Percentiles rank a stretch among this genome's conserved stretches.
Evolutionary conservation across 1,284 basidiomycete species (phyloP).

Genomic region (Afroboletus lepidellus): DNA sequence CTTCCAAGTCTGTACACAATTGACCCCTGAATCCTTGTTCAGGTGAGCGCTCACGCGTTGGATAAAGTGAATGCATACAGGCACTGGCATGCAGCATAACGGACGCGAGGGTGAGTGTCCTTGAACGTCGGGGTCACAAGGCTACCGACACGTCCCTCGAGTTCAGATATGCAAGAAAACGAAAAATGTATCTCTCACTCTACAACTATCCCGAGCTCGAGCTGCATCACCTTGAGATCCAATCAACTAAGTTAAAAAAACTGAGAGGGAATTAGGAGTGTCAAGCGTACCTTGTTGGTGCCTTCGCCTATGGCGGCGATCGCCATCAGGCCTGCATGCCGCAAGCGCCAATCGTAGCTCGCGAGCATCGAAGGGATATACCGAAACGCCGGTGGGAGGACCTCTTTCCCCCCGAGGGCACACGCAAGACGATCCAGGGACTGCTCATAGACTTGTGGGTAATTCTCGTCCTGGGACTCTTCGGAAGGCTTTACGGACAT

Average conservation of each 20-base stretch:
- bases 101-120: conserved; percentile 78
- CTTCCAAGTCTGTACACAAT: conserved; percentile 80
- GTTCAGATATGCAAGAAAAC: conserved; percentile 2
- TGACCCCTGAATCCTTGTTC: conserved; percentile 56
- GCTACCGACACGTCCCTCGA: conserved; percentile 34
- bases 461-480: conserved; percentile 68
- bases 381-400: conserved; percentile 75
- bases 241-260: not conserved
- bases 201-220: conserved; percentile 74
- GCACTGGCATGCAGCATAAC: conserved; percentile 85
- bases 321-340: conserved; percentile 81
- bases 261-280: no score
- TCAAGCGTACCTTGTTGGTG: conserved; percentile 52
- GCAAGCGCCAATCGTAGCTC: conserved; percentile 75
- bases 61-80: conserved; percentile 45
- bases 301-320: conserved; percentile 78
- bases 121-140: conserved; percentile 73
- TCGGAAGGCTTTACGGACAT: conserved; percentile 51
- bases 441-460: conserved; percentile 77
- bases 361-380: conserved; percentile 78
- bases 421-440: conserved; percentile 73
- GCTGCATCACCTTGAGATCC: conserved; percentile 58
- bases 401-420: conserved; percentile 67
- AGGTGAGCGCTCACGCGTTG: conserved; percentile 1
- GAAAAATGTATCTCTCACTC: conserved; percentile 47